These are phyloP conservation scores for Antitrichia curtipendula DNA, from an alignment of 225 moss, liverwort and hornwort species.

Conservation along the genomic window DNA sequence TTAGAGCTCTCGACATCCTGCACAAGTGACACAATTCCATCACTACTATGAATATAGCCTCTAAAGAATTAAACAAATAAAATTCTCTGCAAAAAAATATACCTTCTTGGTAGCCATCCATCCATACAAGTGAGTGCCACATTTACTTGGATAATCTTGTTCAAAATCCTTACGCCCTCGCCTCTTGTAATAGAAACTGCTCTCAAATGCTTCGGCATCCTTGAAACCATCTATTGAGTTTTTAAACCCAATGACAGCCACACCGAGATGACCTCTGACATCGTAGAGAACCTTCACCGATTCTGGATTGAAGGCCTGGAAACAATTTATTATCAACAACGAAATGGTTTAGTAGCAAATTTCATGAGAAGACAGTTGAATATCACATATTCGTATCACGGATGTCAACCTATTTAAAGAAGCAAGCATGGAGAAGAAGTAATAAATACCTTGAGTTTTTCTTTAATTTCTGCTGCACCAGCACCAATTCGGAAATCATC, in stretches of 20 bases:
- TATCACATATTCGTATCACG: neutral
- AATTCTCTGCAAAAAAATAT: neutral
- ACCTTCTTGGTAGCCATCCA: conserved; percentile 69
- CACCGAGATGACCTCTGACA: conserved; percentile 30
- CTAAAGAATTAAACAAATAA: neutral
- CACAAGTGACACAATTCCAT: neutral
- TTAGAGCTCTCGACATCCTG: conserved; percentile 23
- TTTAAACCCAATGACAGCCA: conserved; percentile 44
- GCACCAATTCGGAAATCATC: conserved; percentile 27
- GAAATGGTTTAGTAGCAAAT: neutral
- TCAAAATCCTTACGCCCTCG: conserved; percentile 57
- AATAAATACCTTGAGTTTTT: conserved; percentile 22
- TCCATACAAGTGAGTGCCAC: conserved; percentile 47
- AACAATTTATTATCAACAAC: neutral
- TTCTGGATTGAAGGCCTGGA: conserved; percentile 48
- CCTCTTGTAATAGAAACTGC: conserved; percentile 29
- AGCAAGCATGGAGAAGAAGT: neutral
- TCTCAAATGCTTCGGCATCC: conserved; percentile 76
- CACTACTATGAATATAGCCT: neutral
- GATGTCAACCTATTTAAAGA: neutral
- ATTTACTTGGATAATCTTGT: neutral
- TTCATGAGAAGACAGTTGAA: neutral
- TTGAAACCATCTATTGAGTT: conserved; percentile 50
- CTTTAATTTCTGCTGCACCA: conserved; percentile 39
- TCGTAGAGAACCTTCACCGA: conserved; percentile 45